Conservation (phyloP, 768 basidiomycete genomes). For the Collybiopsis luxurians region DNA sequence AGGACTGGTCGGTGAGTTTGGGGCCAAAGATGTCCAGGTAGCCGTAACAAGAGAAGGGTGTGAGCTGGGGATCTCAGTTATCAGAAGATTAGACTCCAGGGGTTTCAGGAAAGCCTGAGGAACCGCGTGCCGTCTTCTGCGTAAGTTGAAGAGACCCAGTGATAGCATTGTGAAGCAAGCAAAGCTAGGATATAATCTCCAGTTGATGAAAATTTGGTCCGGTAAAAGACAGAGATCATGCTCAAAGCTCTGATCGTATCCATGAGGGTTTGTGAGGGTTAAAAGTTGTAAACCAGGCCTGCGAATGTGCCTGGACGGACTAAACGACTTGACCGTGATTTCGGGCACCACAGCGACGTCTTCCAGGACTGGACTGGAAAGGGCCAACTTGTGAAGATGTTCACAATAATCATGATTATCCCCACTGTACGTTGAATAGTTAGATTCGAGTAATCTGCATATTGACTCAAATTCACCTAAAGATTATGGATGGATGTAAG, state of each 20-base stretch:
- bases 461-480: constrained; percentile 50
- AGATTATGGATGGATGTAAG: constrained; percentile 66
- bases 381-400: constrained; percentile 47
- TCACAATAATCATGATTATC: constrained; percentile 95
- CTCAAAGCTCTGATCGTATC: constrained; percentile 41
- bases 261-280: constrained; percentile 43
- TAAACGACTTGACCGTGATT: constrained; percentile 87
- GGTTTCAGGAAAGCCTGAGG: constrained; percentile 25
- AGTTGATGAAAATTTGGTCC: constrained; percentile 60
- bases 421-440: constrained; percentile 44
- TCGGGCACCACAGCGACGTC: constrained; percentile 50
- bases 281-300: constrained; percentile 86
- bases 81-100: constrained; percentile 12
- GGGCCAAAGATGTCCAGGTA: constrained; percentile 42
- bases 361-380: constrained; percentile 16
- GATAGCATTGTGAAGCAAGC: constrained; percentile 50
- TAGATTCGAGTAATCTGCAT: background rate
- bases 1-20: constrained; percentile 35
- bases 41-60: constrained; percentile 28
- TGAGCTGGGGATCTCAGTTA: constrained; percentile 8
- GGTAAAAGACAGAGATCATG: constrained; percentile 81
- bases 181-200: constrained; percentile 61
- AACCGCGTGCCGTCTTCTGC: constrained; percentile 17
- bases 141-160: constrained; percentile 43
- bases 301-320: constrained; percentile 67